Evolutionary conservation across 1,284 basidiomycete genomes (phyloP).

Genomic region (Chiua sp.): DNA sequence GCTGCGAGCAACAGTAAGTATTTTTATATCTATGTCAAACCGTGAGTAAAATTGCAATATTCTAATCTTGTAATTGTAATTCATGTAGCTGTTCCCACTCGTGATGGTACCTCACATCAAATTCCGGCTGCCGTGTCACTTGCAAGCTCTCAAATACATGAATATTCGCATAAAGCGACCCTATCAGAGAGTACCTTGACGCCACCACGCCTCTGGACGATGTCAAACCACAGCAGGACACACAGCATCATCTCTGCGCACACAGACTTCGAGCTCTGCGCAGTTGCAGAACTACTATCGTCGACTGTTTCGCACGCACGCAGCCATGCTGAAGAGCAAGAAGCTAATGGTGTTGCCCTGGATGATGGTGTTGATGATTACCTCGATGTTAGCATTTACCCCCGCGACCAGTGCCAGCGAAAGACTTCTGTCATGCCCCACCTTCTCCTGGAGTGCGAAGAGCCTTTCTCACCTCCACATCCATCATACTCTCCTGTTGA

Average conservation of each 20-base stretch:
- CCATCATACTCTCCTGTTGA: conserved; percentile 22
- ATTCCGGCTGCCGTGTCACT: conserved; percentile 12
- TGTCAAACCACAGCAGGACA: conserved; percentile 27
- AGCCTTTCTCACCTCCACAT: conserved; percentile 34
- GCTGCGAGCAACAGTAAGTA: conserved; percentile 35
- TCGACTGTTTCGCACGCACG: conserved; percentile 31
- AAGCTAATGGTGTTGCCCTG: conserved; percentile 25
- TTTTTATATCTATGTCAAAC: conserved; percentile 12
- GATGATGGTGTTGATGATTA: conserved; percentile 37
- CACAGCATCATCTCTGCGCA: conserved; percentile 41
- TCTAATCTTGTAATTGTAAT: conserved; percentile 29
- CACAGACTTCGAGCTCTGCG: conserved; percentile 44
- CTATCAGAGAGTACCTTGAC: conserved; percentile 33
- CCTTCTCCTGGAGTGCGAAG: conserved; percentile 38
- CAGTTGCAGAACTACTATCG: conserved; percentile 44
- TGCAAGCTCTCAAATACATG: conserved; percentile 19
- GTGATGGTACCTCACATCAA: conserved; percentile 22
- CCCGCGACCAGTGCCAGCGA: background rate
- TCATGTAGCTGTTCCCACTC: conserved; percentile 27
- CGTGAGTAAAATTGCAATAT: conserved; percentile 30
- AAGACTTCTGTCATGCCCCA: conserved; percentile 18
- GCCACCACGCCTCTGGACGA: conserved; percentile 18
- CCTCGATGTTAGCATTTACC: conserved; percentile 29
- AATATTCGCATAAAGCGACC: conserved; percentile 28
- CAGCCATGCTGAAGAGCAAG: conserved; percentile 36